Conservation (phyloP, 2,329 filamentous ascomycete genomes). For the Magnaporthales sp. region DNA sequence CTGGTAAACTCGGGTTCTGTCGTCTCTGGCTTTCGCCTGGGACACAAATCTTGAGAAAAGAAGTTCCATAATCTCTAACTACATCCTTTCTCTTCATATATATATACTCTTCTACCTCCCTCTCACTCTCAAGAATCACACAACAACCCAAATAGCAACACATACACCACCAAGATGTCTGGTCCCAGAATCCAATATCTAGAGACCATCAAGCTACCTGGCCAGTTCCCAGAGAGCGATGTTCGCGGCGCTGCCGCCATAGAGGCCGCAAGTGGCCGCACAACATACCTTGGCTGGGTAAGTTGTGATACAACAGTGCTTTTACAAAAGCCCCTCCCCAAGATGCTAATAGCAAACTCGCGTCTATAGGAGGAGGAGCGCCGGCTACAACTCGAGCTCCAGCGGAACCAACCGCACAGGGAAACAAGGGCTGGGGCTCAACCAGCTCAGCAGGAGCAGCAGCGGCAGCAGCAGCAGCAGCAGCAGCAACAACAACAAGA, state of each 20-base stretch:
- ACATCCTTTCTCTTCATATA: no score
- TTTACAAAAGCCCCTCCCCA: no score
- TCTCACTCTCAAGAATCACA: not conserved
- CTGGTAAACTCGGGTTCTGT: no score
- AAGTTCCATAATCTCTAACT: no score
- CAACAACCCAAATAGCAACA: no score
- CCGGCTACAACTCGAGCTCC: not conserved
- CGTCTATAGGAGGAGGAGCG: not conserved
- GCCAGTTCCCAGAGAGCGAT: not conserved
- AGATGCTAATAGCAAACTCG: not conserved
- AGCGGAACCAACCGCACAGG: no score
- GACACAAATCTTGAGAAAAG: no score
- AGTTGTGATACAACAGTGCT: not conserved
- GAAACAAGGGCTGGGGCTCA: no score
- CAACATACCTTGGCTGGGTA: not conserved
- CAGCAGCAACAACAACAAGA: no score
- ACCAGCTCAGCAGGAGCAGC: not conserved
- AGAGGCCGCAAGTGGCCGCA: not conserved
- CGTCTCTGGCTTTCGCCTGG: no score
- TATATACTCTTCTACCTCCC: not conserved
- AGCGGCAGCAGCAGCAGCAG: not conserved
- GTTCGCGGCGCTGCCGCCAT: not conserved
- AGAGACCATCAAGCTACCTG: not conserved
- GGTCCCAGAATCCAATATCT: not conserved
- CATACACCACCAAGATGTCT: not conserved